Conservation (phyloP, 208 protist genomes). For the Wallacemonas sp. region DNA sequence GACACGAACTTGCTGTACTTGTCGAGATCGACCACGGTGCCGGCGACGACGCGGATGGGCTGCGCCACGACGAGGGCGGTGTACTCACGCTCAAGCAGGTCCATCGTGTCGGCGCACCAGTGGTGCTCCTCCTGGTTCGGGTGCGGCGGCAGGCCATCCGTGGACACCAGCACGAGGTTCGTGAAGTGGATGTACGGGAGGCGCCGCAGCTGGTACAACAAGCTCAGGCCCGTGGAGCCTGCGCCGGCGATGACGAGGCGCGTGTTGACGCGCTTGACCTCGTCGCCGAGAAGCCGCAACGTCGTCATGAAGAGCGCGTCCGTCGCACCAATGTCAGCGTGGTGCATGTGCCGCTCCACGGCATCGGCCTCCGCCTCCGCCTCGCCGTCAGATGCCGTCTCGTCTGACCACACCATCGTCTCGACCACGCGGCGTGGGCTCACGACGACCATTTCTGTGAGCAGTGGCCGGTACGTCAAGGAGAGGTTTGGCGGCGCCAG, state of each 20-base stretch:
- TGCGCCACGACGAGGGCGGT: slow-evolving; percentile 49
- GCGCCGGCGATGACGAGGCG: slow-evolving; percentile 88
- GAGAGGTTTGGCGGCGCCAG: slow-evolving; percentile 34
- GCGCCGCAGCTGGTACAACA: slow-evolving; percentile 74
- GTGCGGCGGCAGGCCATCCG: slow-evolving; percentile 79
- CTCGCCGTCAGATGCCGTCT: not conserved
- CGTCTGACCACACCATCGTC: slow-evolving; percentile 14
- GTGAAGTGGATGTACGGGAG: slow-evolving; percentile 84
- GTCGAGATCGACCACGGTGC: slow-evolving; percentile 87
- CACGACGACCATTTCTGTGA: slow-evolving; percentile 43
- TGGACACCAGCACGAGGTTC: slow-evolving; percentile 88
- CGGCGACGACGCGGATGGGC: slow-evolving; percentile 70
- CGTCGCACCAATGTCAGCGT: slow-evolving; percentile 29
- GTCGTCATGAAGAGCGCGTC: slow-evolving; percentile 78
- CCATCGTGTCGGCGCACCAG: slow-evolving; percentile 78
- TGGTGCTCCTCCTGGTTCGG: slow-evolving; percentile 52
- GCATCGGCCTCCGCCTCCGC: not conserved
- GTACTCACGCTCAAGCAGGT: slow-evolving; percentile 84
- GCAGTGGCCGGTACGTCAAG: slow-evolving; percentile 37
- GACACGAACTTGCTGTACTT: slow-evolving; percentile 74
- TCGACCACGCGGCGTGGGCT: slow-evolving; percentile 78
- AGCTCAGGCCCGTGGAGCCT: slow-evolving; percentile 70
- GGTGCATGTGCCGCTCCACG: not conserved
- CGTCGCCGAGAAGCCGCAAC: slow-evolving; percentile 72
- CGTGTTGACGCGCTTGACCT: slow-evolving; percentile 72